These are phyloP conservation scores for Phytophthora citrophthora DNA, from an alignment of 352 stramenopile genomes.

Conservation along the genomic window DNA sequence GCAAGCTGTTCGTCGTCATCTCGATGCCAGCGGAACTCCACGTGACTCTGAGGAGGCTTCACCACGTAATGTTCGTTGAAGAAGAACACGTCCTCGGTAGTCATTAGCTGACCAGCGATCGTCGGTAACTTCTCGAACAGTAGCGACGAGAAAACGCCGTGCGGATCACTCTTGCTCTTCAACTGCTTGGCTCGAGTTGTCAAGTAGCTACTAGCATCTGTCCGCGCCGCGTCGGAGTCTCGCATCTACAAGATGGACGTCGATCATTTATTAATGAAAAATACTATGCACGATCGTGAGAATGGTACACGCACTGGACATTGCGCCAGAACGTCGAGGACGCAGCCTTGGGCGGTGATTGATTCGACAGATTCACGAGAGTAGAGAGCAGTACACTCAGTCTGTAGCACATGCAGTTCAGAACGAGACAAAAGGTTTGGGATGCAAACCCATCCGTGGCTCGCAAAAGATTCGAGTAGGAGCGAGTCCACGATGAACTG, in stretches of 20 bases:
- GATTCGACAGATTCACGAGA: slow-evolving; percentile 17
- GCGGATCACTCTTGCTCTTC: slow-evolving; percentile 5
- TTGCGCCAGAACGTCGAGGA: slow-evolving; percentile 66
- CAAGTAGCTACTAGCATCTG: slow-evolving; percentile 38
- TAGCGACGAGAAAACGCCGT: slow-evolving; percentile 30
- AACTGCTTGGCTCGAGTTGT: slow-evolving; percentile 34
- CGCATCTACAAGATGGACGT: slow-evolving; percentile 35
- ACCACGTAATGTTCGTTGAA: slow-evolving; percentile 87
- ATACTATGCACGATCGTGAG: not conserved
- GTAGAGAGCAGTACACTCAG: slow-evolving; percentile 39
- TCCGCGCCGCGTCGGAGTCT: slow-evolving; percentile 37
- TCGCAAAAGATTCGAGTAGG: slow-evolving; percentile 16
- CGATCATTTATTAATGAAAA: not conserved
- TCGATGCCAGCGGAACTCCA: slow-evolving; percentile 80
- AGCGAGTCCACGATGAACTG: not conserved
- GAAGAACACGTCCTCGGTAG: slow-evolving; percentile 39
- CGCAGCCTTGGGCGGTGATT: slow-evolving; percentile 47
- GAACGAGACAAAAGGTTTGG: slow-evolving; percentile 41
- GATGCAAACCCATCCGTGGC: slow-evolving; percentile 30
- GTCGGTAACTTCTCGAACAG: slow-evolving; percentile 54
- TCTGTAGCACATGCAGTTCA: slow-evolving; percentile 45
- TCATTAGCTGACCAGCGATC: slow-evolving; percentile 28
- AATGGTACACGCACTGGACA: slow-evolving; percentile 44
- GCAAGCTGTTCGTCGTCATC: slow-evolving; percentile 78
- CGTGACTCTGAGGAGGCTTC: slow-evolving; percentile 58